Conservation (phyloP, 2,329 filamentous ascomycete genomes). For the Cadophora luteo-olivacea region DNA sequence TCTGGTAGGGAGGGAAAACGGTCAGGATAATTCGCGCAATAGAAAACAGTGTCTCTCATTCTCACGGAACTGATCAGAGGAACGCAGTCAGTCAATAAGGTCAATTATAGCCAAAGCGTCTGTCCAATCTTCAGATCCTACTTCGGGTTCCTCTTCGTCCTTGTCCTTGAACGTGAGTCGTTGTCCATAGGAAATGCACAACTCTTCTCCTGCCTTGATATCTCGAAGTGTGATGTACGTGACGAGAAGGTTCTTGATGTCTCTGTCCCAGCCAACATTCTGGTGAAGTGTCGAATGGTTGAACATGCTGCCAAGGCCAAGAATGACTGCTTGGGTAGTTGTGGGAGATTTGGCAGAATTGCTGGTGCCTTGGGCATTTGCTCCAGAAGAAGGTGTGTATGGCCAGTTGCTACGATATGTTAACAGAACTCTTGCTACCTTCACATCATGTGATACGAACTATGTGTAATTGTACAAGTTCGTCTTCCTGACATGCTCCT, state of each 20-base stretch:
- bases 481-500: slow-evolving; percentile 55
- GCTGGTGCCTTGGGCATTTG: slow-evolving; percentile 33
- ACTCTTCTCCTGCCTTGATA: slow-evolving; percentile 58
- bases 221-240: slow-evolving; percentile 57
- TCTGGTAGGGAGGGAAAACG: slow-evolving; percentile 21
- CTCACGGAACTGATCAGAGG: slow-evolving; percentile 12
- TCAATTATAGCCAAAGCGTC: slow-evolving; percentile 43
- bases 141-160: slow-evolving; percentile 38
- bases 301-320: slow-evolving; percentile 64
- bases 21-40: slow-evolving; percentile 36
- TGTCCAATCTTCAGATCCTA: slow-evolving; percentile 38
- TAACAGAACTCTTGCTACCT: not conserved
- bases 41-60: not conserved
- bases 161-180: slow-evolving; percentile 47
- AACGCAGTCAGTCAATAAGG: slow-evolving; percentile 39
- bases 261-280: slow-evolving; percentile 62
- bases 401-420: slow-evolving; percentile 42
- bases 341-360: slow-evolving; percentile 30
- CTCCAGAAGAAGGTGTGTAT: slow-evolving; percentile 37
- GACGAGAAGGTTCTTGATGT: slow-evolving; percentile 52
- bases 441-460: slow-evolving; percentile 44
- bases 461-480: slow-evolving; percentile 63
- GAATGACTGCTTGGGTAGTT: slow-evolving; percentile 57
- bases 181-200: slow-evolving; percentile 53
- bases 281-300: slow-evolving; percentile 59